phyloP scores from a whole-genome alignment of 2,329 filamentous ascomycete genomes.

The Spiromastix sp. region DNA sequence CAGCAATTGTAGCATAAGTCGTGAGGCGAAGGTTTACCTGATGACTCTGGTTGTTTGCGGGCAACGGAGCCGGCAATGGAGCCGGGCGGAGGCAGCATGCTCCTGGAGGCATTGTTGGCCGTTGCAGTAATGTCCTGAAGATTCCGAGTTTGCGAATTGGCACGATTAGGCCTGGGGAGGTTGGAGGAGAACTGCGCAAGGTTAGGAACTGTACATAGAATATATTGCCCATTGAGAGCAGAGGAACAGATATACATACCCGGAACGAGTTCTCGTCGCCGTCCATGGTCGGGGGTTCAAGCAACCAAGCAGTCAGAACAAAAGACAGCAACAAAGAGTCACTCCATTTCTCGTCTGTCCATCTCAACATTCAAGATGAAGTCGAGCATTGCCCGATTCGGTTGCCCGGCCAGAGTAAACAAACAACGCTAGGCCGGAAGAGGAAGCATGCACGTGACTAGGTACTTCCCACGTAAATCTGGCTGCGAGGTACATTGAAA shows the following conservation, averaged over 20 bases:
- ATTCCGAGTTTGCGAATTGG: constrained; percentile 17
- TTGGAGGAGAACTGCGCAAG: constrained; percentile 6
- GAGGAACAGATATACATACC: too few relatives aligned
- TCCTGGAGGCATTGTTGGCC: constrained; percentile 42
- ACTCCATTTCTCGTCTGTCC: too few relatives aligned
- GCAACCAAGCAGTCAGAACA: background rate
- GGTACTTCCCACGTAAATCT: too few relatives aligned
- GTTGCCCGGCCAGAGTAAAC: too few relatives aligned
- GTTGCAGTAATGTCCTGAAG: constrained; percentile 43
- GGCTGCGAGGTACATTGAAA: too few relatives aligned
- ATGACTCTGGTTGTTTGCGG: constrained; percentile 43
- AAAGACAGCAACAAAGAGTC: too few relatives aligned
- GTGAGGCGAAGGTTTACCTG: constrained; percentile 26
- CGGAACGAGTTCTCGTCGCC: constrained; percentile 8
- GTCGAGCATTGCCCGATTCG: too few relatives aligned
- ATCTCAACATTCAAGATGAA: too few relatives aligned
- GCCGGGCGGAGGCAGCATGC: constrained; percentile 34
- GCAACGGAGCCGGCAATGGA: constrained; percentile 29
- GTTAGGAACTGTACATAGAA: background rate
- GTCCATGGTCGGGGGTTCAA: constrained; percentile 6
- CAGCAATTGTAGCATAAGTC: background rate
- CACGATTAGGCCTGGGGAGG: constrained; percentile 7
- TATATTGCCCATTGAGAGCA: too few relatives aligned
- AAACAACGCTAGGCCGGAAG: too few relatives aligned
- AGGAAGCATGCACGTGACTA: too few relatives aligned